Evolutionary conservation across 2,329 filamentous ascomycete genomes (phyloP), one percentile per base, ranked within the genome.

Genomic region (Pseudogymnoascus sp.): DNA sequence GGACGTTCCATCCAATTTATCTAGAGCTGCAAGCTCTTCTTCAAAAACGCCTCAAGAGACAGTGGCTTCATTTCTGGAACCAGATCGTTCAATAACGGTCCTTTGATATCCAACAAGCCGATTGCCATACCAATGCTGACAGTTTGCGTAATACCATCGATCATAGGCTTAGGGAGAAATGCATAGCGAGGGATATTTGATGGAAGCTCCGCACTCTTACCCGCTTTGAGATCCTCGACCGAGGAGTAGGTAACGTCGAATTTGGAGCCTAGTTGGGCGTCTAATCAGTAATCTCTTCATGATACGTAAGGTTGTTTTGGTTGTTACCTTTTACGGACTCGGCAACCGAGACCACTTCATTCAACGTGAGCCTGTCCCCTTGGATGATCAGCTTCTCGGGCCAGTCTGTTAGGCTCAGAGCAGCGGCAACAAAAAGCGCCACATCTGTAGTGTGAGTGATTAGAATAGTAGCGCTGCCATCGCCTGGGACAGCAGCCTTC

Each of bases 211-310:
- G 64, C 45, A 21, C 61, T 43, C 45, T 67, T 14, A n/a, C 59
- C 59, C 1, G 3, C 61, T 63, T 61, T 52, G 45, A 65, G 60
- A 45, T 67, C 70, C 62, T 71, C 68, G 64, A 68, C 58, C 65
- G 62, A 33, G 64, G 65, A 69, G 67, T 70, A 71, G 59, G 65
- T 63, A 65, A 71, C 68, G 52, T 63, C 66, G 55, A 70, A 71
- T 41, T 65, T 63, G 41, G 61, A 38, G 29, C 63, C 64, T 62
- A 60, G n/a, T 60, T 43, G 60, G 59, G 62, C 62, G 60, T 60
- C 43, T 29, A 14, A 58, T 41, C 5, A 55, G 49, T 26, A 55
- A 19, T 7, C 2, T 33, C 6, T 12, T 55, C 5, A 4, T 14
- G n/a, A 4, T 8, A 12, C 3, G 19, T 55, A 33, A 4, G 5